phyloP scores from a whole-genome alignment of 495 filamentous ascomycete genomes.

The Lophiostoma macrostomum region DNA sequence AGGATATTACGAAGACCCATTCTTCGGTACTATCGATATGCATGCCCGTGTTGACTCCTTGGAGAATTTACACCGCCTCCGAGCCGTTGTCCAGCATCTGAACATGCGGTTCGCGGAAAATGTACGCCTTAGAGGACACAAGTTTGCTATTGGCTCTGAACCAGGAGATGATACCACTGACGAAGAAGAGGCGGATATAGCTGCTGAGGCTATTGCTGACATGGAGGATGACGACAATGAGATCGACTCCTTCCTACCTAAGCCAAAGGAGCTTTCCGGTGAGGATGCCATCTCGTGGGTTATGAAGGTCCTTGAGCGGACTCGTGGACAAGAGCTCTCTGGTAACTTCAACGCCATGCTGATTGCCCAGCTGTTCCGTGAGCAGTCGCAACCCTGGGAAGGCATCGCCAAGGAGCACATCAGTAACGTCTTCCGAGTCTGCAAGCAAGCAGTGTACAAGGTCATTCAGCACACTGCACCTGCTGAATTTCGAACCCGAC shows the following conservation, averaged over 20 bases:
- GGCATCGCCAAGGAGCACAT: slow-evolving; percentile 29
- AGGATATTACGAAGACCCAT: slow-evolving; percentile 32
- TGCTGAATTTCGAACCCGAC: slow-evolving; percentile 19
- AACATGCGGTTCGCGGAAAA: slow-evolving; percentile 32
- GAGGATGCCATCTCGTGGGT: slow-evolving; percentile 28
- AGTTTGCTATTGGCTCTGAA: slow-evolving; percentile 13
- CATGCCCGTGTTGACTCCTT: slow-evolving; percentile 13
- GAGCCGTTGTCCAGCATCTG: slow-evolving; percentile 35
- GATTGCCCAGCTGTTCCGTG: slow-evolving; percentile 34
- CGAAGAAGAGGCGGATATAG: neutral
- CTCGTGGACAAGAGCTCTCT: slow-evolving; percentile 29
- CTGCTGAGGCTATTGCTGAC: neutral
- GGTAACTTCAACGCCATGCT: slow-evolving; percentile 34
- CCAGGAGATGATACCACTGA: slow-evolving; percentile 5
- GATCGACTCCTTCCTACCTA: neutral
- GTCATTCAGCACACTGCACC: slow-evolving; percentile 20
- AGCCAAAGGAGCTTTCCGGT: slow-evolving; percentile 12
- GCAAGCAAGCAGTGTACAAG: slow-evolving; percentile 24
- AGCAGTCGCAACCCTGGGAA: slow-evolving; percentile 29
- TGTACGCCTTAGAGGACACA: slow-evolving; percentile 30
- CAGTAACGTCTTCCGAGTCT: slow-evolving; percentile 24
- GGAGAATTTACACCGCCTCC: slow-evolving; percentile 30
- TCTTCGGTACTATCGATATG: slow-evolving; percentile 21
- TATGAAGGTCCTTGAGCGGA: slow-evolving; percentile 12
- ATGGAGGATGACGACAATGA: neutral